phyloP scores from a whole-genome alignment of 2,329 filamentous ascomycete species.

The Sclerotinia borealis region DNA sequence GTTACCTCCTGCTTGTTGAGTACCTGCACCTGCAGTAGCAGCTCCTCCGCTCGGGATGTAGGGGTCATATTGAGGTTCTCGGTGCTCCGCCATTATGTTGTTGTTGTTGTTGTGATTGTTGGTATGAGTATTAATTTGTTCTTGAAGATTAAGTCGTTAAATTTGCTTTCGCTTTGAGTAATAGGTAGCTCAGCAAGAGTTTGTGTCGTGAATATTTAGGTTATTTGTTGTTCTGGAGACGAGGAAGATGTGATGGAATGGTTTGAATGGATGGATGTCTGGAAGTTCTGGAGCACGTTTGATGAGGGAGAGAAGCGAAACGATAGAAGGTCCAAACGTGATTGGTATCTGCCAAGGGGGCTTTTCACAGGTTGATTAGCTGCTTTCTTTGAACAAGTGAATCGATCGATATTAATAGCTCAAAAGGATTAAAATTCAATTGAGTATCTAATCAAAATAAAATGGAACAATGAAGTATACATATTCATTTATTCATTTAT shows the following conservation, averaged over 20 bases:
- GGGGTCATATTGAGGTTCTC: slow-evolving; percentile 30
- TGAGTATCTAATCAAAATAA: not conserved
- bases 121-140: not conserved
- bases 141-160: not conserved
- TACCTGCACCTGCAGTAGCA: slow-evolving; percentile 34
- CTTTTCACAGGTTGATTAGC: not conserved
- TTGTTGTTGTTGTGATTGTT: slow-evolving; percentile 9
- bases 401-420: not conserved
- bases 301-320: slow-evolving; percentile 6
- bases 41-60: slow-evolving; percentile 29
- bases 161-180: not conserved
- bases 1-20: slow-evolving; percentile 37
- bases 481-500: not conserved
- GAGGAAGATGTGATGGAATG: not conserved
- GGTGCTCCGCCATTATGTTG: slow-evolving; percentile 29
- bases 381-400: slow-evolving; percentile 1
- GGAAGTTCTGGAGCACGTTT: slow-evolving; percentile 2
- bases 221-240: not conserved
- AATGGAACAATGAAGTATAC: not conserved
- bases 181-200: not conserved
- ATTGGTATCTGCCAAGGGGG: slow-evolving; percentile 8
- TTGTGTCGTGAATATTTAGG: not conserved
- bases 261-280: not conserved
- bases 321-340: slow-evolving; percentile 10
- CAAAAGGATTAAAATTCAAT: not conserved